Base-by-base conservation (phyloP, 2,329 filamentous ascomycete species). In the Calonectria crousiana region DNA sequence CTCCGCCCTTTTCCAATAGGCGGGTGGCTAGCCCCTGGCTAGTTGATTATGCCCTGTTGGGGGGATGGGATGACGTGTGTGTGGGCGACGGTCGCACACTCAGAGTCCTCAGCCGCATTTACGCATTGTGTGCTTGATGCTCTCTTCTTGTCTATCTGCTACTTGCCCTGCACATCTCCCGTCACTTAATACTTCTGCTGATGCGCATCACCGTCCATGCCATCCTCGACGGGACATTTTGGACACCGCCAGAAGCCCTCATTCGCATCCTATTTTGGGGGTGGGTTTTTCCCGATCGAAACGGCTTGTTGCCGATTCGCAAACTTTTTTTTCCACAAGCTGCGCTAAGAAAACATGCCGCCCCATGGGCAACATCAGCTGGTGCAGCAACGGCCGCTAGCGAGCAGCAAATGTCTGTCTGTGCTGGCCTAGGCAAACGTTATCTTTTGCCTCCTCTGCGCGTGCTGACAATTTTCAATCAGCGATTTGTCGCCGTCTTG, bases 1-100 rank as follows among this genome's bases (percentile, higher is more conserved):
- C 56, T 62, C 56, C 56, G 56, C 36, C 56, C 14, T 41, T 62
- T 62, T 62, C 56, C 56, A 62, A 41, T 62, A 62, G 56, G 56
- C 26, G 34, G 23, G 23, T 44, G 36, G 23, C 56, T 28, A 41
- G 32, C 38, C 56, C 56, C 36, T 62, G 56, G 56, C 56, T 41
- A 41, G 32, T 62, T 18, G 36, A 26, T 38, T 41, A 41, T 62
- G 26, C 23, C 56, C 23, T 28, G 16, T 62, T 62, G 18, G 36
- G 36, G 36, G 56, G 56, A 14, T 41, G 34, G 8, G n/a, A 62
- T 62, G 56, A 62, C 34, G 56, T 62, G 56, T 60, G 56, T 60
- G 34, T 62, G 56, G 56, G 23, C 23, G 14, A 4, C 30, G 8
- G 30, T 32, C 30, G 30, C 4, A 16, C 34, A 28, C 9, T 30